These are phyloP conservation scores for Xenosphaeropsis pyriputrescens DNA, from an alignment of 2,329 filamentous ascomycete genomes.

Conservation along the genomic window DNA sequence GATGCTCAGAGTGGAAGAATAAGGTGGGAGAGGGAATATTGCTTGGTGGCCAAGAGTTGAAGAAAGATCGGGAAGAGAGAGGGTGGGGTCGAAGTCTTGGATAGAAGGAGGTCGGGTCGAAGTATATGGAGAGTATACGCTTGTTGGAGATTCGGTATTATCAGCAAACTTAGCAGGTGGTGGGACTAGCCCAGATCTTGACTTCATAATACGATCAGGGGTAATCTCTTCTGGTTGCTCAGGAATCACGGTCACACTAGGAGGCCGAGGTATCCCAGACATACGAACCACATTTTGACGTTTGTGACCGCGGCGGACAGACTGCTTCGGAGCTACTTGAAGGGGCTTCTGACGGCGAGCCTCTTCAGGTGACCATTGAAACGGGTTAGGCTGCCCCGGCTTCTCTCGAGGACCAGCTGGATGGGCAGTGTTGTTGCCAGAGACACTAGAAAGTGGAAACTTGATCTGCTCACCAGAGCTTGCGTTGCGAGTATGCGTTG, in stretches of 20 bases:
- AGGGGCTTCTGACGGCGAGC: constrained; percentile 5
- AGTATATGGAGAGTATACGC: constrained; percentile 1
- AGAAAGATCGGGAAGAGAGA: background rate
- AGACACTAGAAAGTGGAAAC: constrained; percentile 7
- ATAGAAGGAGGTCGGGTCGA: constrained; percentile 8
- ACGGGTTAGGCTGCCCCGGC: constrained; percentile 11
- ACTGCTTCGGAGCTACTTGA: constrained; percentile 4
- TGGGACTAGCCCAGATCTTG: background rate
- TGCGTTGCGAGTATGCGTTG: too few relatives aligned
- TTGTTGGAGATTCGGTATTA: constrained; percentile 5
- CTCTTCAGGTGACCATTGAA: constrained; percentile 13
- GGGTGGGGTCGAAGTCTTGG: constrained; percentile 8
- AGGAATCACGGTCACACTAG: constrained; percentile 7
- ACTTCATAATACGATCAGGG: background rate
- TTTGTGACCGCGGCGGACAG: constrained; percentile 9
- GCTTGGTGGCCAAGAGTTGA: background rate
- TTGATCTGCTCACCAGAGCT: too few relatives aligned
- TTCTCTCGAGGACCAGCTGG: background rate
- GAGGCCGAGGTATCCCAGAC: constrained; percentile 9
- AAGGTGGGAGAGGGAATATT: background rate
- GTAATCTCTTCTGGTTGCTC: constrained; percentile 10
- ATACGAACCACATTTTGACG: constrained; percentile 12
- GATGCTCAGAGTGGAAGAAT: constrained; percentile 9
- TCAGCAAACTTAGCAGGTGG: background rate
- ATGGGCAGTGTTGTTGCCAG: constrained; percentile 7